Conservation (phyloP, 805 yeast genomes). For the Tetrapisispora arboricola region DNA sequence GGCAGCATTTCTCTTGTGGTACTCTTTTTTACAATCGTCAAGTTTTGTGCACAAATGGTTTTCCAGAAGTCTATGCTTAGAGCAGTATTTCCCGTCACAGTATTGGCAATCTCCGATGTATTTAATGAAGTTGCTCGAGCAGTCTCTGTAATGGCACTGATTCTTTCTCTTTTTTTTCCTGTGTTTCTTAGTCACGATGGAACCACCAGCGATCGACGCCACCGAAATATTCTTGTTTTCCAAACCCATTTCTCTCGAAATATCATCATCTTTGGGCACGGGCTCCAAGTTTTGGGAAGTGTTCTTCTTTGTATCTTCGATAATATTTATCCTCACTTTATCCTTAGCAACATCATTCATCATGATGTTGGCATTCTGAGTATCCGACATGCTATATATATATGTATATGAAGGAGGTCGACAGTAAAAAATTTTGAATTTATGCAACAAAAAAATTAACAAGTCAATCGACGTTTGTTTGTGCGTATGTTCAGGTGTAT, state of each 20-base stretch:
- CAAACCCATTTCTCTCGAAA: neutral
- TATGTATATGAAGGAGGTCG: too few species aligned
- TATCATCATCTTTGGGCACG: neutral
- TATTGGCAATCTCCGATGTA: constrained; percentile 75
- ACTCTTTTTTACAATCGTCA: constrained; percentile 67
- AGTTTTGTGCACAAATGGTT: constrained; percentile 74
- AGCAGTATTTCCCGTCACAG: constrained; percentile 78
- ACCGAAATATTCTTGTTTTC: neutral
- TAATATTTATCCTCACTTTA: neutral
- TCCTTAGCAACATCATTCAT: constrained; percentile 1
- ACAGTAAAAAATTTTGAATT: too few species aligned
- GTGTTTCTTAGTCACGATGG: neutral
- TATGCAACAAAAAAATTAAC: too few species aligned
- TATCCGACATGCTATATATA: constrained; percentile 2
- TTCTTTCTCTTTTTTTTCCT: constrained; percentile 23
- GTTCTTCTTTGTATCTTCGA: neutral
- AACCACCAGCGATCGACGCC: neutral
- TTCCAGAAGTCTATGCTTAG: constrained; percentile 78
- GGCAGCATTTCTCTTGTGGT: constrained; percentile 77
- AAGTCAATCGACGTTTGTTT: too few species aligned
- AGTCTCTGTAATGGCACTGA: constrained; percentile 43
- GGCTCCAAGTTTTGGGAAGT: neutral
- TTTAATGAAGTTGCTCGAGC: constrained; percentile 53
- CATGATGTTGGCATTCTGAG: neutral
- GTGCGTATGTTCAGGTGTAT: too few species aligned